Conservation (phyloP, 2,329 filamentous ascomycete genomes). For the Pseudogymnoascus pannorum region DNA sequence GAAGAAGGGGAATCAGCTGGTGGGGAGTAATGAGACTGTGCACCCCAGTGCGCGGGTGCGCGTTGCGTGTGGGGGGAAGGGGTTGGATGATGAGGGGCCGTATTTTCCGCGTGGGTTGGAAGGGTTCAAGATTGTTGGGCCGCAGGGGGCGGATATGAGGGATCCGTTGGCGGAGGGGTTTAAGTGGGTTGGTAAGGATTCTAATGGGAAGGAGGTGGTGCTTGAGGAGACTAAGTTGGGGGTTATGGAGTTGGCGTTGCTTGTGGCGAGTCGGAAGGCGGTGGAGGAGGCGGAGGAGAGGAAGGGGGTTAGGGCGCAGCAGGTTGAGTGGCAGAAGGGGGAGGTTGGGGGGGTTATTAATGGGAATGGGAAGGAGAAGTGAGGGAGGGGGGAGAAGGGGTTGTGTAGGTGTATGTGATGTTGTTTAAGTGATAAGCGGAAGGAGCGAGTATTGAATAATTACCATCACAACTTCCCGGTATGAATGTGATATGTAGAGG, state of each 20-base stretch:
- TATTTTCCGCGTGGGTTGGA: neutral
- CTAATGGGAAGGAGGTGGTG: slow-evolving; percentile 12
- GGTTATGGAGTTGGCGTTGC: slow-evolving; percentile 16
- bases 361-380: neutral
- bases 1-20: slow-evolving; percentile 21
- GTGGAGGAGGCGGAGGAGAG: neutral
- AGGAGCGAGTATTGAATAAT: neutral
- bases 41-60: slow-evolving; percentile 25
- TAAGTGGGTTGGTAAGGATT: slow-evolving; percentile 17
- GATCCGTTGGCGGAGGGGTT: slow-evolving; percentile 12
- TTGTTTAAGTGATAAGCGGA: neutral
- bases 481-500: neutral
- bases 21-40: slow-evolving; percentile 30
- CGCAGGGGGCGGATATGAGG: slow-evolving; percentile 5
- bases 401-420: neutral
- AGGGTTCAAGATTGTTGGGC: neutral
- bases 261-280: neutral
- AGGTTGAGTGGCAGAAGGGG: neutral
- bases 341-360: neutral
- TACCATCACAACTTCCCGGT: neutral
- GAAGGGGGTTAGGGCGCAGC: neutral
- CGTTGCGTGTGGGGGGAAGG: slow-evolving; percentile 19
- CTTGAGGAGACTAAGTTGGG: slow-evolving; percentile 19
- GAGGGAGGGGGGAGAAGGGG: neutral
- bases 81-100: slow-evolving; percentile 26